Percentiles rank a stretch among this genome's conserved stretches.
These are phyloP conservation scores for Colletotrichum theobromicola DNA, from an alignment of 2,329 filamentous ascomycete species.

Conservation along the genomic window DNA sequence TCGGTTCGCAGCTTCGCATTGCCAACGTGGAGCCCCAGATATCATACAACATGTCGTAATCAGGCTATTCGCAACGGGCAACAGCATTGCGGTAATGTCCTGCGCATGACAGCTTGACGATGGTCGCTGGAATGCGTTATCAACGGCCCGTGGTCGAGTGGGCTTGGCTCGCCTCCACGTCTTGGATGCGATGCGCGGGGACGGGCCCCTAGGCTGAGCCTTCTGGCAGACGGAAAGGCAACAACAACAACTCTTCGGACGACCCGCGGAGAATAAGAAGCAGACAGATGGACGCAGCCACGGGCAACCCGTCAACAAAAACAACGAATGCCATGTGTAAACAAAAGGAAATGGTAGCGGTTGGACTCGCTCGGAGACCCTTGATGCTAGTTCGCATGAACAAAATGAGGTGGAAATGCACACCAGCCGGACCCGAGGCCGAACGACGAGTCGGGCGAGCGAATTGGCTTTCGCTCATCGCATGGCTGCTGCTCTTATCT, in stretches of 20 bases:
- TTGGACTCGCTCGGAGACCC: slow-evolving; percentile 19
- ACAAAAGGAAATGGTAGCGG: slow-evolving; percentile 10
- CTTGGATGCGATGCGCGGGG: background rate
- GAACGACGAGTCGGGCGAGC: slow-evolving; percentile 7
- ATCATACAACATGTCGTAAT: background rate
- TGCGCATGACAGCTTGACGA: slow-evolving; percentile 9
- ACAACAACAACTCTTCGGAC: background rate
- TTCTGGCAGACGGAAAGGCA: background rate
- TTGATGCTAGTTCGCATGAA: slow-evolving; percentile 25
- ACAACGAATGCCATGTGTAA: slow-evolving; percentile 16
- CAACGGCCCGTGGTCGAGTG: slow-evolving; percentile 12
- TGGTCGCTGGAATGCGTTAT: slow-evolving; percentile 8
- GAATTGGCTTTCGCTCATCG: slow-evolving; percentile 6
- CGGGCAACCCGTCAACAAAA: slow-evolving; percentile 19
- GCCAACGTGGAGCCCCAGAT: slow-evolving; percentile 1
- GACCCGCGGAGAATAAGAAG: slow-evolving; percentile 1
- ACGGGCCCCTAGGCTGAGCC: background rate
- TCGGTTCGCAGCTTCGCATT: slow-evolving; percentile 9
- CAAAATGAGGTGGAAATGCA: slow-evolving; percentile 20
- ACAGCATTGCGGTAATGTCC: slow-evolving; percentile 17
- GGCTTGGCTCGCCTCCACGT: background rate
- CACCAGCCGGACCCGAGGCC: slow-evolving; percentile 15
- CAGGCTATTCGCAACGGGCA: slow-evolving; percentile 9
- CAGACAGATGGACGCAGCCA: background rate
- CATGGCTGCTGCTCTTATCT: background rate